These are phyloP conservation scores for Kodamaea jinghongensis DNA, from an alignment of 805 yeast genomes.

Conservation along the genomic window DNA sequence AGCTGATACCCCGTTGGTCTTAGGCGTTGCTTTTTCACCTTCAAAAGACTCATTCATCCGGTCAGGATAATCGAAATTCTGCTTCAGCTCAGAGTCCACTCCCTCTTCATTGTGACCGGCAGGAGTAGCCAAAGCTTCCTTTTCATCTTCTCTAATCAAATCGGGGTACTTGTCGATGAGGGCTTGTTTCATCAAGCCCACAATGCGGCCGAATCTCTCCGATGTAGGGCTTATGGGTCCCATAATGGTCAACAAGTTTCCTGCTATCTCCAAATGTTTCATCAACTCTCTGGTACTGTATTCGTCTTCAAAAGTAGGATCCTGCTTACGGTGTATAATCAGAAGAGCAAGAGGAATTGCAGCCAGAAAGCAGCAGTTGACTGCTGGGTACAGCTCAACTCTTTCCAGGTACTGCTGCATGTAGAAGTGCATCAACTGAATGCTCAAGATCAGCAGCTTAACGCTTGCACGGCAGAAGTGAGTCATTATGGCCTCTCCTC, in stretches of 20 bases:
- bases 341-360: conserved; percentile 35
- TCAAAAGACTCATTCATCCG: no score
- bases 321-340: conserved; percentile 19
- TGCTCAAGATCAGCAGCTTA: conserved; percentile 33
- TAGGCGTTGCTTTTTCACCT: neutral
- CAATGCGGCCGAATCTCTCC: conserved; percentile 12
- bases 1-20: neutral
- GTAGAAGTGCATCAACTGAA: conserved; percentile 29
- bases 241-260: conserved; percentile 10
- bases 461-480: conserved; percentile 36
- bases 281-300: conserved; percentile 11
- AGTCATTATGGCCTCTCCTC: conserved; percentile 13
- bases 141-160: conserved; percentile 2
- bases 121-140: neutral
- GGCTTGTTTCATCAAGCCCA: conserved; percentile 14
- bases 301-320: conserved; percentile 14
- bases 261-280: conserved; percentile 12
- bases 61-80: no score
- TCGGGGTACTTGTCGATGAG: conserved; percentile 11
- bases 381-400: conserved; percentile 32
- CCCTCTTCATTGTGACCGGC: no score
- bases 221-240: conserved; percentile 14
- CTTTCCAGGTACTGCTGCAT: conserved; percentile 29
- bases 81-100: no score
- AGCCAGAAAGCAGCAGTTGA: conserved; percentile 33